Percentiles rank a stretch among this genome's conserved stretches.
Evolutionary conservation across 2,329 filamentous ascomycete species (phyloP).

Genomic region (Geosmithia flava): DNA sequence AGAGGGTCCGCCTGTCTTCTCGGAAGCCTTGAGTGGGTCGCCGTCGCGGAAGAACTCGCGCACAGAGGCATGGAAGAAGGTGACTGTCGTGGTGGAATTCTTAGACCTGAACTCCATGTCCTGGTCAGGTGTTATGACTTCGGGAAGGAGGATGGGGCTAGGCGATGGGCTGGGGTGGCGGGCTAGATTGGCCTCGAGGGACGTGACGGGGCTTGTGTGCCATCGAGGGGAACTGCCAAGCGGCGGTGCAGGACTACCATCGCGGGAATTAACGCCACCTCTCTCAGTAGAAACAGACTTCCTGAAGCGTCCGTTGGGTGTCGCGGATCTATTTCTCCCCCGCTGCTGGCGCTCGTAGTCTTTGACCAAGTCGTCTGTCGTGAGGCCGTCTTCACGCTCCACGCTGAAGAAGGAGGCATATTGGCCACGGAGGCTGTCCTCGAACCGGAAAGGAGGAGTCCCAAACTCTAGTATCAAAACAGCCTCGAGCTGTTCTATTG

Average conservation of each 20-base stretch:
- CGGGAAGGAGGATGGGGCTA: constrained; percentile 12
- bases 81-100: constrained; percentile 23
- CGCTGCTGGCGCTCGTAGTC: constrained; percentile 20
- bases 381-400: constrained; percentile 28
- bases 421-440: constrained; percentile 28
- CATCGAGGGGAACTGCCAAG: background rate
- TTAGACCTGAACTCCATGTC: constrained; percentile 29
- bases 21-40: constrained; percentile 9
- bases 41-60: constrained; percentile 24
- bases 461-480: constrained; percentile 28
- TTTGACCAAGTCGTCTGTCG: constrained; percentile 26
- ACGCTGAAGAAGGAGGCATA: constrained; percentile 34
- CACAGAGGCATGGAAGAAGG: constrained; percentile 26
- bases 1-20: constrained; percentile 6
- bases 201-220: constrained; percentile 1
- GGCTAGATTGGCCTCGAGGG: background rate
- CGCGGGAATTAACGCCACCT: background rate
- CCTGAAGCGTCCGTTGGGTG: constrained; percentile 1
- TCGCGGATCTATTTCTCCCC: constrained; percentile 1
- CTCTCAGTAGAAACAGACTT: constrained; percentile 3
- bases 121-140: constrained; percentile 14
- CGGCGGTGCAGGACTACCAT: background rate
- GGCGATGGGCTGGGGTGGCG: constrained; percentile 11
- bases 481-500: constrained; percentile 29
- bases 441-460: constrained; percentile 24